phyloP scores from a whole-genome alignment of 164 flowering plant species.

The Chimonanthus praecox region DNA sequence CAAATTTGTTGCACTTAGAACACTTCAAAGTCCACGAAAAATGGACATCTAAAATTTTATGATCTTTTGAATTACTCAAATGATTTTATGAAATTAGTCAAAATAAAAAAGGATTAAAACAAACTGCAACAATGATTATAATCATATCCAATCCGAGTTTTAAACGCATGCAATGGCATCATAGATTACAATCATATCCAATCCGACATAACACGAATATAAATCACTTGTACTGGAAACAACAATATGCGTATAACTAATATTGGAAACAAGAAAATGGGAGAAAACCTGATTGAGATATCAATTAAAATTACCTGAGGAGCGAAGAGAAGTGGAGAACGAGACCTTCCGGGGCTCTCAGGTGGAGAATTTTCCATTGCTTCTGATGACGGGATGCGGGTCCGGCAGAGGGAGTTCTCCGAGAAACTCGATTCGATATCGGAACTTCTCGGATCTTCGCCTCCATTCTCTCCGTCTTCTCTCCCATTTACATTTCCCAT shows the following conservation, averaged over 20 bases:
- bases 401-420: constrained; percentile 19
- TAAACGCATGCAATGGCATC: too few species aligned
- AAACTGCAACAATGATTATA: too few species aligned
- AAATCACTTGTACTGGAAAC: background rate
- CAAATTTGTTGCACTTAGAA: too few species aligned
- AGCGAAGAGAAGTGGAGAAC: constrained; percentile 56
- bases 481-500: constrained; percentile 80
- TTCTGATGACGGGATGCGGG: constrained; percentile 31
- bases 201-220: too few species aligned
- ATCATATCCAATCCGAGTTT: too few species aligned
- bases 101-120: too few species aligned
- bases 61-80: too few species aligned
- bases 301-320: constrained; percentile 45
- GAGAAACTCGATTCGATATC: constrained; percentile 18
- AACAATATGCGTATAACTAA: background rate
- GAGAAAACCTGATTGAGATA: background rate
- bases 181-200: too few species aligned
- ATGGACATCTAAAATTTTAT: too few species aligned
- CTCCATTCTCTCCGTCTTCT: constrained; percentile 40
- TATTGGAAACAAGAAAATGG: background rate
- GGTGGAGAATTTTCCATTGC: constrained; percentile 56
- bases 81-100: too few species aligned
- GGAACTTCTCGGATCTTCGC: constrained; percentile 26
- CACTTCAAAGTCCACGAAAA: too few species aligned
- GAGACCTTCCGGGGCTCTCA: constrained; percentile 36